Percentiles rank a stretch among this genome's conserved stretches.
phyloP scores from a whole-genome alignment of 768 basidiomycete genomes.

The Amanita brunnescens region DNA sequence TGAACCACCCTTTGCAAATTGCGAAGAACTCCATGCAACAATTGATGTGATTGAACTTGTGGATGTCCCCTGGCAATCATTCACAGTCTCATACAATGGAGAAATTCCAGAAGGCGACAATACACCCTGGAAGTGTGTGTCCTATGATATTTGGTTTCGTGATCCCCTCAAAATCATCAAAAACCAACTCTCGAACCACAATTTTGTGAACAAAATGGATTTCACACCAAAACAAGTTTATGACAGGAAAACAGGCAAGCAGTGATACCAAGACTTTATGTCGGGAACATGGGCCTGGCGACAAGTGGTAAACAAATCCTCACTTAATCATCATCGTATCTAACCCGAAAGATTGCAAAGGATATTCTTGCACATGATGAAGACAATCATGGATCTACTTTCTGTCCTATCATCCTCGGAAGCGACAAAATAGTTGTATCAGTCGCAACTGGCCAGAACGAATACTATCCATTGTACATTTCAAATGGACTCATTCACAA shows the following conservation, averaged over 20 bases:
- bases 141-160: slow-evolving; percentile 21
- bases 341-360: slow-evolving; percentile 8
- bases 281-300: slow-evolving; percentile 33
- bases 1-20: neutral
- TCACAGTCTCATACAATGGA: neutral
- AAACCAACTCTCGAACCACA: slow-evolving; percentile 5
- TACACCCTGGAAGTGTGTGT: slow-evolving; percentile 17
- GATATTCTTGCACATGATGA: slow-evolving; percentile 17
- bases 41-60: slow-evolving; percentile 22
- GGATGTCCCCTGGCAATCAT: slow-evolving; percentile 21
- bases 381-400: slow-evolving; percentile 17
- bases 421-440: slow-evolving; percentile 31
- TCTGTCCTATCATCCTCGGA: slow-evolving; percentile 12
- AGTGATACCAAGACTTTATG: slow-evolving; percentile 27
- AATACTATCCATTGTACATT: slow-evolving; percentile 27
- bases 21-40: neutral
- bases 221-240: slow-evolving; percentile 26
- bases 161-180: slow-evolving; percentile 10
- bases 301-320: slow-evolving; percentile 27
- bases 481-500: no score
- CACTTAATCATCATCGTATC: neutral
- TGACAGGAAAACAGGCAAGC: slow-evolving; percentile 9
- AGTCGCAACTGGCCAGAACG: slow-evolving; percentile 26
- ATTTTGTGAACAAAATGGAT: slow-evolving; percentile 13
- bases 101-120: neutral